These are phyloP conservation scores for Didymellaceae sp. DNA, from an alignment of 2,329 filamentous ascomycete genomes.

Conservation along the genomic window DNA sequence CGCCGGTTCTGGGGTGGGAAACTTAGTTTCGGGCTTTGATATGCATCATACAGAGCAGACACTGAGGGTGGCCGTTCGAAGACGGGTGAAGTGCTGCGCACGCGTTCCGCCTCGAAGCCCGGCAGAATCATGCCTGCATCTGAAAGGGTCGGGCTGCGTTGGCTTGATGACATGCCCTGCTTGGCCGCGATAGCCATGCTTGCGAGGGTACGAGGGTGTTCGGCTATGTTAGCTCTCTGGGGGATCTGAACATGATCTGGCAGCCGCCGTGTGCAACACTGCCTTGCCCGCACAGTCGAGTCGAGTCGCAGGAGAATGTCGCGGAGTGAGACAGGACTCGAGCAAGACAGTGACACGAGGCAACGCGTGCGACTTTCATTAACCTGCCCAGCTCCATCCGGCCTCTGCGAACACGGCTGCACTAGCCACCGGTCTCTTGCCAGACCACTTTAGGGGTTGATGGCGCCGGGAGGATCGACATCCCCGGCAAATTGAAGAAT, in stretches of 20 bases:
- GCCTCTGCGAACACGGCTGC: slow-evolving; percentile 14
- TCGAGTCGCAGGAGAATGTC: slow-evolving; percentile 14
- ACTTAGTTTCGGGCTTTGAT: slow-evolving; percentile 37
- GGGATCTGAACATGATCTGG: slow-evolving; percentile 28
- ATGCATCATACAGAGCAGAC: slow-evolving; percentile 35
- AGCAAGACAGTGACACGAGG: slow-evolving; percentile 9
- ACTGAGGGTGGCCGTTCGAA: slow-evolving; percentile 55
- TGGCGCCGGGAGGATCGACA: slow-evolving; percentile 19
- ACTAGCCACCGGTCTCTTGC: slow-evolving; percentile 12
- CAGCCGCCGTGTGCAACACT: slow-evolving; percentile 3
- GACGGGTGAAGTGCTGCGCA: slow-evolving; percentile 60
- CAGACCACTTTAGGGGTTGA: slow-evolving; percentile 14
- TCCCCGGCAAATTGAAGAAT: slow-evolving; percentile 10
- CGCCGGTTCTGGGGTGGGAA: slow-evolving; percentile 40
- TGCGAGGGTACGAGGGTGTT: slow-evolving; percentile 19
- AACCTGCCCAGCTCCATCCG: slow-evolving; percentile 15
- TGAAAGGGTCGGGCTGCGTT: slow-evolving; percentile 72
- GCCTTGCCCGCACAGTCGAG: slow-evolving; percentile 3
- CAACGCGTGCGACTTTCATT: slow-evolving; percentile 22
- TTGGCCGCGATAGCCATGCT: slow-evolving; percentile 32
- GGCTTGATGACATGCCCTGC: slow-evolving; percentile 23
- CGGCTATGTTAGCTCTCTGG: slow-evolving; percentile 31
- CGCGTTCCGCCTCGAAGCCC: slow-evolving; percentile 50
- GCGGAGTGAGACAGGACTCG: slow-evolving; percentile 12
- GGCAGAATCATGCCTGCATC: slow-evolving; percentile 96